Evolutionary conservation across 2,329 filamentous ascomycete species (phyloP), one percentile per base, ranked within the genome.

Genomic region (Tolypocladium tundrense): DNA sequence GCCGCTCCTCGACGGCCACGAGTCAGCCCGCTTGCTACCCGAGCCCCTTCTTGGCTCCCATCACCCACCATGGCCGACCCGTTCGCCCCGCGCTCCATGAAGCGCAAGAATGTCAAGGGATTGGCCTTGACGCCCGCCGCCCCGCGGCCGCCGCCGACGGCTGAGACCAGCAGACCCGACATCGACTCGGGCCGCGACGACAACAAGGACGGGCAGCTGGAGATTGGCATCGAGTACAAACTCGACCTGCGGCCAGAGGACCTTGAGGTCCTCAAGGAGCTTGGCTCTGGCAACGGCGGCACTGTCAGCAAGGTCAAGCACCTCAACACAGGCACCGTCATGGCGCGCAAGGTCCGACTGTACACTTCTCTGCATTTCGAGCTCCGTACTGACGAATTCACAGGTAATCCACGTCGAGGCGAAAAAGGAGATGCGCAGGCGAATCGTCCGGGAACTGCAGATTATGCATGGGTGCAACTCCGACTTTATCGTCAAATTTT

Each of bases 401-500:
- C 68, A 97, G 92, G 88, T 97, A 63, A 99, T 99, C 66, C 93
- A 97, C 65, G 93, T 99, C 68, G 94, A 99, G 73, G 94, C 92
- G 43, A 97, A 97, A 79, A 92, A 92, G 70, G 93, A 97, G 69
- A 90, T 97, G 73, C 88, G 94, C 65, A 97, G 95, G 77, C 88
- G 95, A 68, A 99, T 99, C 64, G 90, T 99, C 62, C 87, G 94
- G 71, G 94, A 99, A 73, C 83, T 99, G 56, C 92, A 97, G 71
- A 97, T 99, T 64, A 97, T 97, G 86, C 92, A 97, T 71, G 91
- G 95, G 68, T 99, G 94, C 75, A 94, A 96, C 69, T 97, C 90
- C 27, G 90, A 94, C 60, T 92, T 95, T 73, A 97, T 99, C 68
- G 94, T 99, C 60, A 96, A 88, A 57, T 99, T 97, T 74, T 97